Percentiles rank a stretch among this genome's conserved stretches.
Evolutionary conservation across 208 protist species (phyloP).

Genomic region (Crithidia sp.): DNA sequence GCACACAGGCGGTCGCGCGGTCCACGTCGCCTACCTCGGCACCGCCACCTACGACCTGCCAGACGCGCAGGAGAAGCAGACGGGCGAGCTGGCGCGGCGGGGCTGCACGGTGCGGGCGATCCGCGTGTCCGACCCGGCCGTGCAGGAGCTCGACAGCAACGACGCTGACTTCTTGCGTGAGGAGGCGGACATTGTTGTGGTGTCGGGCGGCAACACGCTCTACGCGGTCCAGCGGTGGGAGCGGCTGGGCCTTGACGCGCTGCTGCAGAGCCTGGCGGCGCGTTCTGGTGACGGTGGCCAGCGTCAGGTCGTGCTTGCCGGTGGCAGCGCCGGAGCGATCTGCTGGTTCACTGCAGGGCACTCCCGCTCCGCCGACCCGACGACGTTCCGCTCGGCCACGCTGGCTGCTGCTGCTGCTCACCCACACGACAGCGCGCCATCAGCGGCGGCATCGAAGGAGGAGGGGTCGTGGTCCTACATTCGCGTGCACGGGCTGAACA

Average conservation of each 20-base stretch:
- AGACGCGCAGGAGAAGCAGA: slow-evolving; percentile 39
- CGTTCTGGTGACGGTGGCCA: not conserved
- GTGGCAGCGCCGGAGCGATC: slow-evolving; percentile 87
- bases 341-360: slow-evolving; percentile 89
- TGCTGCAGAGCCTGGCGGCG: slow-evolving; percentile 41
- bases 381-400: slow-evolving; percentile 60
- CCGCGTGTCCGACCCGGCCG: slow-evolving; percentile 54
- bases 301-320: slow-evolving; percentile 62
- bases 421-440: slow-evolving; percentile 2
- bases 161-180: slow-evolving; percentile 36
- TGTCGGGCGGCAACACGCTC: slow-evolving; percentile 90
- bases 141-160: slow-evolving; percentile 14
- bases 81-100: slow-evolving; percentile 38
- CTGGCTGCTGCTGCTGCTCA: slow-evolving; percentile 9
- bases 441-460: slow-evolving; percentile 3
- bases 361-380: slow-evolving; percentile 86
- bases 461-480: slow-evolving; percentile 75
- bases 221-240: slow-evolving; percentile 89
- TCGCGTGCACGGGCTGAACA: slow-evolving; percentile 70
- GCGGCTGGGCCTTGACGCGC: slow-evolving; percentile 62
- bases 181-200: slow-evolving; percentile 73
- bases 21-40: slow-evolving; percentile 80
- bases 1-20: slow-evolving; percentile 17
- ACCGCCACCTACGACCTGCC: slow-evolving; percentile 87
- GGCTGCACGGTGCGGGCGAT: slow-evolving; percentile 62